Evolutionary conservation across 805 yeast species (phyloP), one percentile per base, ranked within the genome.

Genomic region (Monosporozyma unispora): DNA sequence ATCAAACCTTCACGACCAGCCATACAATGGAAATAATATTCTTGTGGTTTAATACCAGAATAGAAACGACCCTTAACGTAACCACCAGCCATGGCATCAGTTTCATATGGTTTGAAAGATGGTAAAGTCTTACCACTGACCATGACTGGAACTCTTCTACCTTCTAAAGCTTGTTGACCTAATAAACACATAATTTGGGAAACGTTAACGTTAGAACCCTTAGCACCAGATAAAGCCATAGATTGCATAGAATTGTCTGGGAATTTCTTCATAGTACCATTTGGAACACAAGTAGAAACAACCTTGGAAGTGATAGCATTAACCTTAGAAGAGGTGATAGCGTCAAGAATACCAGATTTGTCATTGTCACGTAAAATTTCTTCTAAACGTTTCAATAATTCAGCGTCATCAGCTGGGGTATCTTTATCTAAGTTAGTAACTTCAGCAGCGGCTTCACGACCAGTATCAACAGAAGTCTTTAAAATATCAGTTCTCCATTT

Each of bases 1-100:
- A 93, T 93, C 64, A 93, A 80, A 74, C 99, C 99, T 76, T 93
- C 99, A 76, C 99, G 85, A 72, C 99, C 99, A 49, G 99, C 99
- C 99, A 93, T 93, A 76, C 98, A 93, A 73, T 93, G 99, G 93
- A 95, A 93, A 67, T 90, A 93, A 71, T 95, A 93, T 70, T 93
- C 99, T 71, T 93, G 99, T 4, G 99, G 99, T 68, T 87, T 81
- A 58, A 93, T 86, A 69, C 99, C 99, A 39, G 97, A 88, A 68
- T 88, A 95, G 81, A 93, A 93, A 60, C 99, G 85, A 54, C 95
- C 91, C 68, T 91, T 87, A 65, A 93, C 87, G 67, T 88, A 93
- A 49, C 99, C 99, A 76, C 99, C 99, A 23, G 99, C 97, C 67
- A 95, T 79, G 1, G 97, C 96, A 67, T 88, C 91, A 14, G 99